Conservation (phyloP, 1,284 basidiomycete genomes). For the Ceratobasidium sp. region DNA sequence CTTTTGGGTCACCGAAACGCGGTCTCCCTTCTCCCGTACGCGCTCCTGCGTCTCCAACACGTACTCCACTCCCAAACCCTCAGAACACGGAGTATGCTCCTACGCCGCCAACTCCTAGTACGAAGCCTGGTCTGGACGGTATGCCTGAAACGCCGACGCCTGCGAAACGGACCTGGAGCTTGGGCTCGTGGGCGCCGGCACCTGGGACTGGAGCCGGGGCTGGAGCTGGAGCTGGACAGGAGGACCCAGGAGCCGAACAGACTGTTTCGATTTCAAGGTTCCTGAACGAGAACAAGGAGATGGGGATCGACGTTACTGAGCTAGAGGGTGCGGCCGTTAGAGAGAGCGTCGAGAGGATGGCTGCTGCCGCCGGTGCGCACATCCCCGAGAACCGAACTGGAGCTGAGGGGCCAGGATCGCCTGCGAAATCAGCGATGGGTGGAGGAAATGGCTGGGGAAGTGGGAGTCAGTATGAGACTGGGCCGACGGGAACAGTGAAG, state of each 20-base stretch:
- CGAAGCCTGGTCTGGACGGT: background rate
- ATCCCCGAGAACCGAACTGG: too few species aligned
- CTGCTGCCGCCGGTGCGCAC: background rate
- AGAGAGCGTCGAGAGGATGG: slow-evolving; percentile 41
- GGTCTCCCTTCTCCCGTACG: slow-evolving; percentile 12
- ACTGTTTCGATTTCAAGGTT: slow-evolving; percentile 39
- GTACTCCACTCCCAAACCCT: slow-evolving; percentile 5
- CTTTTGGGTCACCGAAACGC: slow-evolving; percentile 5
- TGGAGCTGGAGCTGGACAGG: background rate
- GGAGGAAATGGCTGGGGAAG: slow-evolving; percentile 22
- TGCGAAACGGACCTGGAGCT: background rate
- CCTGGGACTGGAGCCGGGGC: background rate
- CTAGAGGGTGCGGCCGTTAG: slow-evolving; percentile 23
- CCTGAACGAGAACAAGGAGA: slow-evolving; percentile 43
- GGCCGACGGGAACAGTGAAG: slow-evolving; percentile 39
- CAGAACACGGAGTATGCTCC: background rate
- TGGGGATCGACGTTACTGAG: slow-evolving; percentile 31
- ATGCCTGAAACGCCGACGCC: slow-evolving; percentile 16
- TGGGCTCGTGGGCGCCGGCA: background rate
- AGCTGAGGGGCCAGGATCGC: background rate
- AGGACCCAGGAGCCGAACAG: background rate
- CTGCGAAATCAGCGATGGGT: background rate
- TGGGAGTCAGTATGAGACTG: slow-evolving; percentile 27
- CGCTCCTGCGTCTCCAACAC: slow-evolving; percentile 7
- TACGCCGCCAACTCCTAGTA: slow-evolving; percentile 14